Evolutionary conservation across 257 asterid genomes (phyloP).

Genomic region (Solanum paucissectum): DNA sequence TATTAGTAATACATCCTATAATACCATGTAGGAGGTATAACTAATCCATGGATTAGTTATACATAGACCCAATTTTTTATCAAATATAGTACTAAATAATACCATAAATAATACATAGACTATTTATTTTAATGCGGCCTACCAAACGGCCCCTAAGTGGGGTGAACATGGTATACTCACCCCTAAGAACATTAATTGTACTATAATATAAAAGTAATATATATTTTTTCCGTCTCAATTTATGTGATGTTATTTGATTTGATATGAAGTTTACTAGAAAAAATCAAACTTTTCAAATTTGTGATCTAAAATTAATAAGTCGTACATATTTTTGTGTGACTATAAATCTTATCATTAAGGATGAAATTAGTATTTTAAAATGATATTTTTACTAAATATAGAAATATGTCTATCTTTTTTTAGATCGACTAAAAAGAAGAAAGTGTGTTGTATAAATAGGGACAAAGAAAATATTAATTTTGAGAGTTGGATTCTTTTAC

Average conservation of each 20-base stretch:
- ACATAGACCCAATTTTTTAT: too few relatives aligned
- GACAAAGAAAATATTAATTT: background rate
- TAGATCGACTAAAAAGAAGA: background rate
- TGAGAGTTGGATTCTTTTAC: background rate
- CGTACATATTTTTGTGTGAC: background rate
- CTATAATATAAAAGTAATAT: background rate
- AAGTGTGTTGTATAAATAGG: background rate
- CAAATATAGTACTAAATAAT: too few relatives aligned
- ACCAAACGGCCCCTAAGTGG: background rate
- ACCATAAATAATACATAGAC: too few relatives aligned
- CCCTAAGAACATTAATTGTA: background rate
- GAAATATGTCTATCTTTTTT: too few relatives aligned
- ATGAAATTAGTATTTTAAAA: too few relatives aligned
- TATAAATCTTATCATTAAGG: background rate
- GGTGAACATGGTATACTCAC: background rate
- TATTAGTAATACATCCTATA: too few relatives aligned
- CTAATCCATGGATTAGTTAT: too few relatives aligned
- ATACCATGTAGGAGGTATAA: too few relatives aligned
- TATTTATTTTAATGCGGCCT: too few relatives aligned
- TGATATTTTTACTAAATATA: background rate
- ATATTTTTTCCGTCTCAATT: background rate
- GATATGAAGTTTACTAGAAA: background rate
- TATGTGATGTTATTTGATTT: background rate
- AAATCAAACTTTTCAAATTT: fast-evolving
- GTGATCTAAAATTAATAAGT: background rate